Evolutionary conservation across 2,329 filamentous ascomycete genomes (phyloP).

Genomic region (Penicillium sp.): DNA sequence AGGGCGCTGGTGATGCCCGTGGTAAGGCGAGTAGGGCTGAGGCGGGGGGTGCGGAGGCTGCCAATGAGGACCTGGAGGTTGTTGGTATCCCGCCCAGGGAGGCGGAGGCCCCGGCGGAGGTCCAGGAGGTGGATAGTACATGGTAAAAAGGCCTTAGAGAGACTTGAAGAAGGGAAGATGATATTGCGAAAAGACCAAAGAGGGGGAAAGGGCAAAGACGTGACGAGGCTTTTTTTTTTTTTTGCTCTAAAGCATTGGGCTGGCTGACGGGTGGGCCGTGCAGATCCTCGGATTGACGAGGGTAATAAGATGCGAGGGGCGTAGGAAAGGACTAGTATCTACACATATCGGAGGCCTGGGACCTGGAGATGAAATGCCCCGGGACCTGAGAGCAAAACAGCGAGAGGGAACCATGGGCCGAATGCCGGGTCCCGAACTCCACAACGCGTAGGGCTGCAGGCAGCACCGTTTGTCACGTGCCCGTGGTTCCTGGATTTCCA

Average conservation of each 20-base stretch:
- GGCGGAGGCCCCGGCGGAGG: slow-evolving; percentile 15
- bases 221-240: background rate
- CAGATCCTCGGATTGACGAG: slow-evolving; percentile 2
- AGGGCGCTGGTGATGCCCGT: slow-evolving; percentile 11
- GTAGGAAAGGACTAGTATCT: background rate
- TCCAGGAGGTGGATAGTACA: slow-evolving; percentile 19
- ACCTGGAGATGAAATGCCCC: background rate
- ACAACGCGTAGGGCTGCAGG: slow-evolving; percentile 12
- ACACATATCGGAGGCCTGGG: background rate
- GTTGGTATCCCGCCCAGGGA: slow-evolving; percentile 16
- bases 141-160: background rate
- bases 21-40: slow-evolving; percentile 20
- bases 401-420: background rate
- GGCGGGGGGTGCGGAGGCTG: slow-evolving; percentile 18
- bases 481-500: too few species aligned
- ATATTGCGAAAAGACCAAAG: background rate
- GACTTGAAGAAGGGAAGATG: too few species aligned
- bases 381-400: background rate
- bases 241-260: slow-evolving; percentile 2
- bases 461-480: slow-evolving; percentile 2
- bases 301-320: background rate
- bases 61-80: slow-evolving; percentile 12
- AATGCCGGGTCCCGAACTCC: background rate
- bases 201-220: background rate
- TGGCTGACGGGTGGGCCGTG: slow-evolving; percentile 17